Evolutionary conservation across 768 basidiomycete species (phyloP), one percentile per base, ranked within the genome.

Genomic region (Phanerochaete carnosa): DNA sequence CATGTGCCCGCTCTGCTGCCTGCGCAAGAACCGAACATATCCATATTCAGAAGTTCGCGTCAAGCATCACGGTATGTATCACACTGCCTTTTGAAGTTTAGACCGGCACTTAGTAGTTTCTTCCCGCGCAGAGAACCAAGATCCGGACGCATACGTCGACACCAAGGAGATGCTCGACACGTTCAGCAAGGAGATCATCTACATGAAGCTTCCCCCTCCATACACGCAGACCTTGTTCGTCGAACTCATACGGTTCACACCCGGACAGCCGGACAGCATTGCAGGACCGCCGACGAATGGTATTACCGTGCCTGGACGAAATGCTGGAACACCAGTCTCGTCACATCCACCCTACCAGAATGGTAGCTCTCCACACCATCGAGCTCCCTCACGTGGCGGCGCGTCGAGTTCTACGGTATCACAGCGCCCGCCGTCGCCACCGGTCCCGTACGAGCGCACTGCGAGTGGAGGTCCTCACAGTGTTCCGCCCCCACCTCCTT

Each of bases 11-110:
- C 71, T 94, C 22, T 94, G 92, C 69, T 87, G 86, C 71, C 72
- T 92, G 65, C 83, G 89, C 54, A 92, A 89, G 76, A 88, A 85
- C 61, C 80, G 81, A 61, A 72, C 75, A 6, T 94, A 93, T 66
- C 81, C 81, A 28, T 87, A 86, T 68, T 89, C 90, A 0, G 89
- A 93, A 66, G 82, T 94, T 23, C 83, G 91, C 43, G 87, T 93
- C 8, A 82, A 82, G 62, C 82, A 88, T 64, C 73, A 80, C 22
- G 80, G 88, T 88, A 61, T 32, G 80, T 77, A 49, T 57, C 9
- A 55, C 29, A 55, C 30, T 12, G 13, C 8, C 7, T 30, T 30
- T 29, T 23, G 49, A 30, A 8, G 45, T n/a, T n/a, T n/a, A n/a
- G 23, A 43, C 60, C 64, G 39, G 58, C 59, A 50, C 59, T 57